Evolutionary conservation across 2,329 filamentous ascomycete genomes (phyloP), one percentile per base, ranked within the genome.

Genomic region (Microsporum audouinii): DNA sequence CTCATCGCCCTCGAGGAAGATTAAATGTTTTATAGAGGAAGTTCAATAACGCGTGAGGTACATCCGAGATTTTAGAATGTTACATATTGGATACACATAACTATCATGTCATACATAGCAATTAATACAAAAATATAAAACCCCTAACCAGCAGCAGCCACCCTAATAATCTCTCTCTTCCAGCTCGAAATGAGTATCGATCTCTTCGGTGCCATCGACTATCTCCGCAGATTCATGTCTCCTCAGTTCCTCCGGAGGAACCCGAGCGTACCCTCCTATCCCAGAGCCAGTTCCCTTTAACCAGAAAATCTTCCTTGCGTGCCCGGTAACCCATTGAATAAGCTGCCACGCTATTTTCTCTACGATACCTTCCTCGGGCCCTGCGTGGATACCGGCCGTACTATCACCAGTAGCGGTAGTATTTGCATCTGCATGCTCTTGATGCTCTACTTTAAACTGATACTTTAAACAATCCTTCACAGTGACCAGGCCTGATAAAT

Each of bases 401-500:
- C 60, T 65, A 17, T 66, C 68, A 1, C 70, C 66, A 12, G 2
- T 6, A 1, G 29, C 39, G 36, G 67, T 68, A 5, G 71, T 71
- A 45, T 72, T 70, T n/a, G 72, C 70, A 5, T 74, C 67, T 0
- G 71, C 72, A 67, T 89, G 86, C 74, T 94, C 91, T 47, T 88
- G 84, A 6, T 89, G 89, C 73, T 99, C 94, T 0, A 88, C 89
- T 77, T 94, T 95, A 82, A 97, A 96, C 73, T 99, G 92, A 70
- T 95, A 97, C 72, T 94, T 95, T 61, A 99, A 78, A 67, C 94
- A 97, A 72, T 99, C 94, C 73, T 99, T 99, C 64, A 96, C 88
- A 0, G 94, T 99, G 0, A 99, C 89, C 0, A 99, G 80, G 0
- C 94, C 94, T 0, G 83, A 84, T 1, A 99, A 80, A 57, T 84